A percentile compares a stretch with the other conserved stretches of the same genome.
These are phyloP conservation scores for Colletotrichum melonis DNA, from an alignment of 2,329 filamentous ascomycete genomes.

Conservation along the genomic window DNA sequence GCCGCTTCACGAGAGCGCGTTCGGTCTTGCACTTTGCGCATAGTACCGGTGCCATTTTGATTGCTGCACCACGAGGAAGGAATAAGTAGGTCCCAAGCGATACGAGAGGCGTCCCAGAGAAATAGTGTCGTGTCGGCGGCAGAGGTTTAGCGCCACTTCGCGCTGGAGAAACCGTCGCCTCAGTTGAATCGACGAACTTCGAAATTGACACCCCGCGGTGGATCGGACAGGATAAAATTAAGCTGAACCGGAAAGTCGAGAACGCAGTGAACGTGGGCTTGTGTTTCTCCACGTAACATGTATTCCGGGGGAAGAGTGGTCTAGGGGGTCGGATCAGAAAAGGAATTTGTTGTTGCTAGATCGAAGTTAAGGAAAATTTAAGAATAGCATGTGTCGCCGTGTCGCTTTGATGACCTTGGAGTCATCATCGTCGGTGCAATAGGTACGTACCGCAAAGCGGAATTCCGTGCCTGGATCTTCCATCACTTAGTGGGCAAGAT, in stretches of 20 bases:
- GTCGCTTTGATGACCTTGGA: background rate
- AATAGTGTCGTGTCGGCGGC: background rate
- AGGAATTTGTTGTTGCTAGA: background rate
- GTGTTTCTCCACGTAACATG: background rate
- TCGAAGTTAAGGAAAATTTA: background rate
- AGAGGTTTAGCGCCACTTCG: background rate
- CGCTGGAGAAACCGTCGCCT: too few species aligned
- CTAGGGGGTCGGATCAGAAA: background rate
- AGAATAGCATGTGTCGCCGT: background rate
- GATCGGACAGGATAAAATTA: background rate
- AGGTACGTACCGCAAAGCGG: background rate
- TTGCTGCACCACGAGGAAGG: background rate
- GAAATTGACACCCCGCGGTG: background rate
- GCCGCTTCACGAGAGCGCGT: slow-evolving; percentile 89
- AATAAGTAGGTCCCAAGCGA: background rate
- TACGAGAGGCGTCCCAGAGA: background rate
- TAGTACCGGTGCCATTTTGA: slow-evolving; percentile 79
- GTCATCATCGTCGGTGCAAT: background rate
- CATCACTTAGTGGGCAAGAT: background rate
- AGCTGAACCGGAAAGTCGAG: background rate
- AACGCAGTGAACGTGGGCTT: background rate
- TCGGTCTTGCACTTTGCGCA: slow-evolving; percentile 82
- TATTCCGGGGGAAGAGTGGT: too few species aligned
- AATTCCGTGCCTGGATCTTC: background rate
- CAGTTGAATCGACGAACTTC: background rate